These are phyloP conservation scores for Herpetospermum pedunculosum DNA, from an alignment of 306 rosid species.

Conservation along the genomic window DNA sequence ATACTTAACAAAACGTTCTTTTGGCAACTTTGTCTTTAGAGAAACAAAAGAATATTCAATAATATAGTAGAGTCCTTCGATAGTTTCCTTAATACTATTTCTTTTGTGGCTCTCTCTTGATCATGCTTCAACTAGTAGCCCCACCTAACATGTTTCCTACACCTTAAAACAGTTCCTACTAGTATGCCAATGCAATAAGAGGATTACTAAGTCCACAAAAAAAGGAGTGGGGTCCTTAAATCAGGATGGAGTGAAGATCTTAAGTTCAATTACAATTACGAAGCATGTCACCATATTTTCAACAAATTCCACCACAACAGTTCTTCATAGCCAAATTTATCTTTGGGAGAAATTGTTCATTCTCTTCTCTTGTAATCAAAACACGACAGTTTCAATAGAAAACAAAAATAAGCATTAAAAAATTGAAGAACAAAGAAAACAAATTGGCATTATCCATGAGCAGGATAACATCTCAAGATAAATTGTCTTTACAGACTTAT, in stretches of 20 bases:
- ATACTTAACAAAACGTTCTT: too few species aligned
- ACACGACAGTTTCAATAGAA: neutral
- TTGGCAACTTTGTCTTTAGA: too few species aligned
- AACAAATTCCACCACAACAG: neutral
- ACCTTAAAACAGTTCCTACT: neutral
- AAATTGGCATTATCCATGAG: neutral
- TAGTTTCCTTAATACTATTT: too few species aligned
- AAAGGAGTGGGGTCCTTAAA: neutral
- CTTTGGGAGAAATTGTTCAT: neutral
- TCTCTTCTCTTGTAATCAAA: neutral
- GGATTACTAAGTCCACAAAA: neutral
- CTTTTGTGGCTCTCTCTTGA: too few species aligned
- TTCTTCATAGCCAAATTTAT: neutral
- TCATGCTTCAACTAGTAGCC: neutral
- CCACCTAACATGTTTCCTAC: neutral
- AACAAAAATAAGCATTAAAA: neutral
- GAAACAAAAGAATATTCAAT: too few species aligned
- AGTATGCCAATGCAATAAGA: neutral
- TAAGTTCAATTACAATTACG: neutral
- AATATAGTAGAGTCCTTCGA: too few species aligned
- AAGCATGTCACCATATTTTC: neutral
- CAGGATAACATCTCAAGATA: neutral
- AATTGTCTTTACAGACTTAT: neutral
- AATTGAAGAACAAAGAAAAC: neutral
- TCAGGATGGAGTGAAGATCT: neutral